Conservation (phyloP, 495 filamentous ascomycete genomes). For the Aspergillus steynii region DNA sequence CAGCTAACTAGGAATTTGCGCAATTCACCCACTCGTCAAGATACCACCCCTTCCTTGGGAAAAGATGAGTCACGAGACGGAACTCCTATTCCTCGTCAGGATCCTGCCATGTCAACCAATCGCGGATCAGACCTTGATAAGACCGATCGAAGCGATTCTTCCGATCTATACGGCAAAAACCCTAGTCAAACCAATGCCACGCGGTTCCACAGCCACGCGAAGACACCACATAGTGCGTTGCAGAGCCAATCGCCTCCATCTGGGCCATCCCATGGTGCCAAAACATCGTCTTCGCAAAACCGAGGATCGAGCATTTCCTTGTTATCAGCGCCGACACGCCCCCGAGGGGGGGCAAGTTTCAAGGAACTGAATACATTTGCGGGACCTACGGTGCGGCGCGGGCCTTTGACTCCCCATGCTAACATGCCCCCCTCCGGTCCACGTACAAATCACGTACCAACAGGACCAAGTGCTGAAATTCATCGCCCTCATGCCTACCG, state of each 20-base stretch:
- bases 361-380: slow-evolving; percentile 34
- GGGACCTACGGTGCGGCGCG: slow-evolving; percentile 42
- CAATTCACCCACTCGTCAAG: slow-evolving; percentile 7
- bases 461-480: slow-evolving; percentile 24
- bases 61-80: background rate
- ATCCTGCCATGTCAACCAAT: background rate
- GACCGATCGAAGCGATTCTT: background rate
- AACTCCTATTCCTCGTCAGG: background rate
- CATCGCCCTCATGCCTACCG: slow-evolving; percentile 46
- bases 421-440: slow-evolving; percentile 45
- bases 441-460: slow-evolving; percentile 38
- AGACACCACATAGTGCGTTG: slow-evolving; percentile 30
- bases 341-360: slow-evolving; percentile 49
- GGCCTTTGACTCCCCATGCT: slow-evolving; percentile 28
- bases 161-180: slow-evolving; percentile 8
- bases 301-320: slow-evolving; percentile 51
- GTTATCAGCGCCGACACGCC: slow-evolving; percentile 61
- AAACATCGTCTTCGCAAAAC: slow-evolving; percentile 46
- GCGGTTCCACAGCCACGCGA: slow-evolving; percentile 36
- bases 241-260: slow-evolving; percentile 43
- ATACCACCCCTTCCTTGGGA: background rate
- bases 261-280: slow-evolving; percentile 48
- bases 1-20: slow-evolving; percentile 11
- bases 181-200: slow-evolving; percentile 11
- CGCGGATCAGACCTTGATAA: slow-evolving; percentile 8